Conservation (phyloP, 768 basidiomycete species). For the Coprinopsis sp. region DNA sequence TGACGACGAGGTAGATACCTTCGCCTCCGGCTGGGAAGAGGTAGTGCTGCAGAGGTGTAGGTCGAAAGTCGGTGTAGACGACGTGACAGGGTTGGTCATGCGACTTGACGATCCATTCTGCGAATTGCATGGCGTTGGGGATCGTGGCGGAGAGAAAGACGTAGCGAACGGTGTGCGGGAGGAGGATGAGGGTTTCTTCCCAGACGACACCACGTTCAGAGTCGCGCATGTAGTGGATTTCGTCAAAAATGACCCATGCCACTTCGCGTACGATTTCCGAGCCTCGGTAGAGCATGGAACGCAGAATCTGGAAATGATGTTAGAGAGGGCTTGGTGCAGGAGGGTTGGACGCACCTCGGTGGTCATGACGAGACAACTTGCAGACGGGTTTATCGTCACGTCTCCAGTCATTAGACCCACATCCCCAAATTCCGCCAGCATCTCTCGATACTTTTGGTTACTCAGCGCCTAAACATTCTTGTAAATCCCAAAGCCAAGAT, state of each 20-base stretch:
- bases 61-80: conserved; percentile 98
- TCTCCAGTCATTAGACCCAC: conserved; percentile 99
- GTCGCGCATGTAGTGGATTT: conserved; percentile 99
- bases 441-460: conserved; percentile 98
- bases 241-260: conserved; percentile 99
- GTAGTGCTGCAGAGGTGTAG: conserved; percentile 96
- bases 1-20: conserved; percentile 97
- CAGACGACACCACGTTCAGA: conserved; percentile 99
- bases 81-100: conserved; percentile 99
- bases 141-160: conserved; percentile 99
- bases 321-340: neutral
- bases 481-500: conserved; percentile 8
- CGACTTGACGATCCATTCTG: conserved; percentile 97
- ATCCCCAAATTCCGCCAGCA: conserved; percentile 95
- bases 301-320: conserved; percentile 65
- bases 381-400: conserved; percentile 96
- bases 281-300: conserved; percentile 97
- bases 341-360: conserved; percentile 69
- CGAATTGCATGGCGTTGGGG: conserved; percentile 99
- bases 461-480: conserved; percentile 72
- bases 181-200: conserved; percentile 98
- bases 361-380: conserved; percentile 98
- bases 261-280: conserved; percentile 99
- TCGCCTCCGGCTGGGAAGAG: conserved; percentile 96
- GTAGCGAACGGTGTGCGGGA: conserved; percentile 94